Evolutionary conservation across 345 rosid species (phyloP), one percentile per base, ranked within the genome.

Genomic region (Brassica incana): DNA sequence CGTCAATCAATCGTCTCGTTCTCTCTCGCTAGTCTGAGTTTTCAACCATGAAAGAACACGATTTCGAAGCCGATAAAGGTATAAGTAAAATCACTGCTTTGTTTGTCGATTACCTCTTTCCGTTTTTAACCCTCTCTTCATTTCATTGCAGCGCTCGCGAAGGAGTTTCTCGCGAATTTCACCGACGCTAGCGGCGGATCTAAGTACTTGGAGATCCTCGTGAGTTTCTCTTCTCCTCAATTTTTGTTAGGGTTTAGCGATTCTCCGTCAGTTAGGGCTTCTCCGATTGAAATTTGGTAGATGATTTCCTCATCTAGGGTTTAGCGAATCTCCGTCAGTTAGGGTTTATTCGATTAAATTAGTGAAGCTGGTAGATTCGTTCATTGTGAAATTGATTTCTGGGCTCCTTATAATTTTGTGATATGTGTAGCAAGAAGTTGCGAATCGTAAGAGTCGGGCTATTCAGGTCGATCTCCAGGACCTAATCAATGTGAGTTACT

Each of bases 381-480:
- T 76, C 43, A 67, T 6, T 40, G 14, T 60, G 69, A 4, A 61
- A 43, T 16, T 18, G 14, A n/a, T 63, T 20, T 32, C 71, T 75
- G 45, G 64, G 72, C 65, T 78, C 60, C 23, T 6, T 78, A 76
- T 62, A 86, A 7, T 56, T 52, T 16, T 79, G 14, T 78, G 40
- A 33, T 48, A 11, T 61, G 16, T 72, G 76, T 69, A 95, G 99
- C 98, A 90, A 91, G 91, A 93, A 56, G 97, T 90, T 32, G 90
- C 98, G 3, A 95, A 95, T 65, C 88, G 86, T 59, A 93, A 87
- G 88, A 79, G 65, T 78, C 91, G 92, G 16, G 88, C 97, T 4
- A 83, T 95, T 48, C 92, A 91, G 82, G 85, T 95, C 40, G 97
- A 90, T 45, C 89, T 95, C 15, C 93, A 87, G 59, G 99, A 95